phyloP scores from a whole-genome alignment of 441 rosid genomes.

The Syzygium malaccense region DNA sequence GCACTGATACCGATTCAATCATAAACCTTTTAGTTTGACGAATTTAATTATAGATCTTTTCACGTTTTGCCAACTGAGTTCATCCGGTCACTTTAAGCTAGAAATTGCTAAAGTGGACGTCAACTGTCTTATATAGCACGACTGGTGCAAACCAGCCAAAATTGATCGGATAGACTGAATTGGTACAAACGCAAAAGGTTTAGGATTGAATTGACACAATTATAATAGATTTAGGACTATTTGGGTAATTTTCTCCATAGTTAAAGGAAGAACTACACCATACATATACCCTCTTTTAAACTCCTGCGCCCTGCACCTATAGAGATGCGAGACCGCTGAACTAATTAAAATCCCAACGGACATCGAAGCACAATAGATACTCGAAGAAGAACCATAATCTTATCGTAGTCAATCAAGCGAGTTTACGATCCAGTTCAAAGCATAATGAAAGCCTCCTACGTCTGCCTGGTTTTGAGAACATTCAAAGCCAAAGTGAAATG shows the following conservation, averaged over 20 bases:
- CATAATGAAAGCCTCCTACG: neutral
- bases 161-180: too few species aligned
- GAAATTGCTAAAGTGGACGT: fast-evolving
- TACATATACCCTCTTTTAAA: neutral
- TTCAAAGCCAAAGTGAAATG: neutral
- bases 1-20: neutral
- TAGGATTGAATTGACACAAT: too few species aligned
- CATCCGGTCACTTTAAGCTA: fast-evolving
- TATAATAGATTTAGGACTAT: too few species aligned
- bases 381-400: neutral
- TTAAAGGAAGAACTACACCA: neutral
- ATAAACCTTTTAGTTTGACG: too few species aligned
- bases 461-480: neutral
- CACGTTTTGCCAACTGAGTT: too few species aligned
- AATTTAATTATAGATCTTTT: neutral
- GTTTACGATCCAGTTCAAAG: neutral
- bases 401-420: neutral
- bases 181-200: too few species aligned
- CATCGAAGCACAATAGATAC: neutral
- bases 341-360: neutral
- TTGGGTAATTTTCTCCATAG: neutral
- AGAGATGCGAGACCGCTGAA: neutral
- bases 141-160: too few species aligned
- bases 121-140: fast-evolving
- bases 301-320: neutral